A percentile compares a stretch with the other conserved stretches of the same genome.
Evolutionary conservation across 352 stramenopile species (phyloP).

Genomic region (Globisporangium paddicum): DNA sequence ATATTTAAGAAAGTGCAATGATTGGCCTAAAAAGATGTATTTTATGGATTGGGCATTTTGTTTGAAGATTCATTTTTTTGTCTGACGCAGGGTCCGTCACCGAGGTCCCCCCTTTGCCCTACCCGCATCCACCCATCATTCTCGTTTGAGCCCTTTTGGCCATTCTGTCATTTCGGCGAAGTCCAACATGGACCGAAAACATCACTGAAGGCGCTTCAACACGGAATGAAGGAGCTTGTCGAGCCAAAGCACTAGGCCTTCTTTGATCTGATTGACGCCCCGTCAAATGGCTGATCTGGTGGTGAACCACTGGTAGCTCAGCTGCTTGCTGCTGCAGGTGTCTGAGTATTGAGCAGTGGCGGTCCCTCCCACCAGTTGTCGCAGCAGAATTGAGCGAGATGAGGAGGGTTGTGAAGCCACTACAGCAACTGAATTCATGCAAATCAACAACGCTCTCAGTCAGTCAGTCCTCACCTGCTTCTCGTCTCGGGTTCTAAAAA

Average conservation of each 20-base stretch:
- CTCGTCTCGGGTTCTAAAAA: no score
- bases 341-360: not conserved
- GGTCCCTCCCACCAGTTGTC: not conserved
- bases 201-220: not conserved
- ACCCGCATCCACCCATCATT: not conserved
- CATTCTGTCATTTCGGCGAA: not conserved
- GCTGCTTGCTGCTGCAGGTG: not conserved
- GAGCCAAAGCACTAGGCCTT: not conserved
- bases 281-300: not conserved
- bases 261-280: not conserved
- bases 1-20: not conserved
- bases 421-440: no score
- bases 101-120: not conserved
- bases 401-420: no score
- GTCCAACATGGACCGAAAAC: not conserved
- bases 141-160: not conserved
- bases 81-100: conserved; percentile 4
- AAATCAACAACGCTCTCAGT: no score
- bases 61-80: not conserved
- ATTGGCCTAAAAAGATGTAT: not conserved
- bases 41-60: not conserved
- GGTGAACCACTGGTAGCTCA: not conserved
- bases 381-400: not conserved
- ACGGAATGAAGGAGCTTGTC: not conserved
- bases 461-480: no score